Evolutionary conservation across 1,139 yeast genomes (phyloP).

Genomic region (Lodderomyces elongisporus): DNA sequence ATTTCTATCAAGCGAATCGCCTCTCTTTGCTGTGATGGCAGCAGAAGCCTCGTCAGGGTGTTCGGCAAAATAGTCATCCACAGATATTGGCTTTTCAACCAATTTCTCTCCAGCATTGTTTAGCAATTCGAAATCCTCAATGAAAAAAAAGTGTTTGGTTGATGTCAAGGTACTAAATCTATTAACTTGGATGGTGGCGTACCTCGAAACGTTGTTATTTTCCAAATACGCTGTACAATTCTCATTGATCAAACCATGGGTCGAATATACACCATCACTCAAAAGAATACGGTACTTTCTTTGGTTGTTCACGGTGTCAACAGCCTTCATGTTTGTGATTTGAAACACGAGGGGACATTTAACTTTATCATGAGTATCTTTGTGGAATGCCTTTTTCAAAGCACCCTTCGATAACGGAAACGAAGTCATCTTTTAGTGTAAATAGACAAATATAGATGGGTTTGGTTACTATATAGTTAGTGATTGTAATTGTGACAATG

Average conservation of each 20-base stretch:
- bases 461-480: too few relatives aligned
- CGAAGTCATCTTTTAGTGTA: conserved; percentile 9
- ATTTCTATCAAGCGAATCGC: conserved; percentile 6
- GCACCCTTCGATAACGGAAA: conserved; percentile 19
- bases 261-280: conserved; percentile 58
- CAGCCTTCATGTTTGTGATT: conserved; percentile 41
- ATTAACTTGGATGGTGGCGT: conserved; percentile 31
- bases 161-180: conserved; percentile 45
- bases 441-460: too few relatives aligned
- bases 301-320: conserved; percentile 33
- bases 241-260: conserved; percentile 65
- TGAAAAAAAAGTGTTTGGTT: conserved; percentile 51
- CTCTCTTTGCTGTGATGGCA: conserved; percentile 17
- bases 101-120: conserved; percentile 34
- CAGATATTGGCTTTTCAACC: conserved; percentile 23
- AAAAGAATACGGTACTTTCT: conserved; percentile 54
- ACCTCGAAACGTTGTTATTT: conserved; percentile 35
- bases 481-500: neutral
- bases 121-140: conserved; percentile 48
- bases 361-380: conserved; percentile 19
- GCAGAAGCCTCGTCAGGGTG: conserved; percentile 51
- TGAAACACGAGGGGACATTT: conserved; percentile 39
- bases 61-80: conserved; percentile 50
- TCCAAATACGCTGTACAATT: conserved; percentile 49
- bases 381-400: conserved; percentile 25